Conservation (phyloP, 106 monocot genomes). For the Triglochin maritima region DNA sequence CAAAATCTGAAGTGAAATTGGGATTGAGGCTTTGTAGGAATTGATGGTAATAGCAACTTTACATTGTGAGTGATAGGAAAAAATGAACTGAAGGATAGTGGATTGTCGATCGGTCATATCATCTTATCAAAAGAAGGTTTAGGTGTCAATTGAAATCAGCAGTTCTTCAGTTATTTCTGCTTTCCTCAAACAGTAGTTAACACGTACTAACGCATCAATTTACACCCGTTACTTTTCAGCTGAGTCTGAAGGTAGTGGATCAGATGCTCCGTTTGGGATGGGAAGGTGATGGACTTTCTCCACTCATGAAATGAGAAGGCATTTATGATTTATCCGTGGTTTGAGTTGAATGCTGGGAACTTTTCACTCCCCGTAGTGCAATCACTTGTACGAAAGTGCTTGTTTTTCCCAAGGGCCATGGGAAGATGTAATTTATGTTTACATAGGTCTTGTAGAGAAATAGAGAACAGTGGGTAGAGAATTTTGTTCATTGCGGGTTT, state of each 20-base stretch:
- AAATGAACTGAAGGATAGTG: no score
- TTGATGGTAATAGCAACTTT: no score
- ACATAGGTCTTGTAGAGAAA: neutral
- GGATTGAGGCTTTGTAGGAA: no score
- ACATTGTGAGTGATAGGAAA: no score
- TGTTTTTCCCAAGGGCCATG: neutral
- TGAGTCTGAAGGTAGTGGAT: conserved; percentile 98
- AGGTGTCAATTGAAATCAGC: no score
- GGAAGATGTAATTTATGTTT: neutral
- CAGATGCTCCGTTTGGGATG: conserved; percentile 96
- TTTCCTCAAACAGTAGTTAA: no score
- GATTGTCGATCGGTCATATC: no score
- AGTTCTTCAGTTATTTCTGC: no score
- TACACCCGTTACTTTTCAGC: conserved; percentile 22
- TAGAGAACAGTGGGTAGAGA: neutral
- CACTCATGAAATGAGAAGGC: conserved; percentile 33
- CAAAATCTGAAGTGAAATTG: no score
- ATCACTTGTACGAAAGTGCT: neutral
- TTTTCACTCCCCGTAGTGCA: neutral
- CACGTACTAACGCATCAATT: no score
- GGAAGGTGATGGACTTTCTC: conserved; percentile 81
- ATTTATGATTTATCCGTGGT: neutral
- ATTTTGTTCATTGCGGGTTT: neutral
- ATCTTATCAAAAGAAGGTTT: no score
- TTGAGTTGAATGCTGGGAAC: neutral